Percentiles rank a stretch among this genome's conserved stretches.
These are phyloP conservation scores for Ceratonia siliqua DNA, from an alignment of 306 rosid species.

Conservation along the genomic window DNA sequence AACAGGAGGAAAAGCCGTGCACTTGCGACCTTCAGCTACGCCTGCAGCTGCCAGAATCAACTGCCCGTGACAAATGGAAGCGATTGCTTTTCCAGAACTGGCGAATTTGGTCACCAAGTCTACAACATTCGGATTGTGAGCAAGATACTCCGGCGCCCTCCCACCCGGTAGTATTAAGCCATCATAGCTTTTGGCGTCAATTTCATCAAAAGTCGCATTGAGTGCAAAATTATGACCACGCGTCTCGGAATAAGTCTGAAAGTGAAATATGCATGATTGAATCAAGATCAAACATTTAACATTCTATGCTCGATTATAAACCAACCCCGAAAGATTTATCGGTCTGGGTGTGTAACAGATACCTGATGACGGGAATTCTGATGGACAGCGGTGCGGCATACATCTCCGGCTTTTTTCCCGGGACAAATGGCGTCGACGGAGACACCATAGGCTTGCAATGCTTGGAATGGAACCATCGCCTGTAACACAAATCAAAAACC, in stretches of 20 bases:
- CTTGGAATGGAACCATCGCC: constrained; percentile 69
- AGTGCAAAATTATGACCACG: constrained; percentile 63
- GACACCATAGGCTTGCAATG: constrained; percentile 58
- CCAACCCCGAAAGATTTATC: too few species aligned
- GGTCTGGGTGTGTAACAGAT: neutral
- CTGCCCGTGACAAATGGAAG: constrained; percentile 64
- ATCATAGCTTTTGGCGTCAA: constrained; percentile 53
- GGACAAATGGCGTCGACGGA: constrained; percentile 82
- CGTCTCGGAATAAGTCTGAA: constrained; percentile 54
- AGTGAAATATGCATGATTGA: neutral
- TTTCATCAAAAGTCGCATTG: constrained; percentile 64
- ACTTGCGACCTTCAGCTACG: constrained; percentile 47
- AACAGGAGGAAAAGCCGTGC: constrained; percentile 56
- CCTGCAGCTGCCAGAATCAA: constrained; percentile 73
- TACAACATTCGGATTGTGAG: constrained; percentile 45
- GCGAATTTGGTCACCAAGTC: constrained; percentile 48
- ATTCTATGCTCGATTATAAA: neutral
- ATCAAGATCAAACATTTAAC: neutral
- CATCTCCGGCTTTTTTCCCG: constrained; percentile 70
- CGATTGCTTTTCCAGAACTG: constrained; percentile 47
- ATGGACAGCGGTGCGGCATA: constrained; percentile 81
- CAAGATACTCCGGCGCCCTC: constrained; percentile 75
- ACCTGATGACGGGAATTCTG: too few species aligned
- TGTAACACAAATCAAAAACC: constrained; percentile 14
- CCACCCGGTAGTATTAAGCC: constrained; percentile 70